Percentiles rank a stretch among this genome's conserved stretches.
phyloP scores from a whole-genome alignment of 306 rosid species.

The Lupinus albus region DNA sequence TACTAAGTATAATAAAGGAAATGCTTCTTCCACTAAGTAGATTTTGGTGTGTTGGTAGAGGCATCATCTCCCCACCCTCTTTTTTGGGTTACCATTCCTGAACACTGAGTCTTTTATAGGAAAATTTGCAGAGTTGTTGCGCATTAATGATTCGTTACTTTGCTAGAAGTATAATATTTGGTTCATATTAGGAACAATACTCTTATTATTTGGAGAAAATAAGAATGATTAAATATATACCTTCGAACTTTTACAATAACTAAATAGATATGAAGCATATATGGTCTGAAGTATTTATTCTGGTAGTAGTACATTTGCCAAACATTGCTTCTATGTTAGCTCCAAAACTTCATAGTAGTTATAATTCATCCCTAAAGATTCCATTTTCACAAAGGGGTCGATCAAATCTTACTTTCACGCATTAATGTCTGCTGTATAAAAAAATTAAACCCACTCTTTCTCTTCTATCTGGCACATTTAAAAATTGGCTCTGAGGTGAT shows the following conservation, averaged over 20 bases:
- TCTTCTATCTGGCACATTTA: background rate
- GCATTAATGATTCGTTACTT: slow-evolving; percentile 22
- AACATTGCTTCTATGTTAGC: slow-evolving; percentile 8
- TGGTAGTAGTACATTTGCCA: background rate
- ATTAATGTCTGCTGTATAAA: background rate
- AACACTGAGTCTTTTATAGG: background rate
- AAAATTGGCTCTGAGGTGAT: slow-evolving; percentile 25
- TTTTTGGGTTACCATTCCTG: background rate
- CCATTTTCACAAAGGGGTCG: background rate
- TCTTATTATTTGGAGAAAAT: slow-evolving; percentile 19
- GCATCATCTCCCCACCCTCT: background rate
- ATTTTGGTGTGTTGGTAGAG: slow-evolving; percentile 2
- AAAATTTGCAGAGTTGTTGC: background rate
- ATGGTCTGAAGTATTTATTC: slow-evolving; percentile 32
- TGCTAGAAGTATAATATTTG: slow-evolving; percentile 34
- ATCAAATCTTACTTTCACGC: slow-evolving; percentile 23
- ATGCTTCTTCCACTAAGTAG: slow-evolving; percentile 67
- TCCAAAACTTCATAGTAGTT: background rate
- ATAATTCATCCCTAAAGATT: background rate
- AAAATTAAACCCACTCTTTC: background rate
- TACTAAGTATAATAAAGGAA: slow-evolving; percentile 40
- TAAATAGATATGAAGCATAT: background rate
- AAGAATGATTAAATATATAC: slow-evolving; percentile 6
- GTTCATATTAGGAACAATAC: background rate
- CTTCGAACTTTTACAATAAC: background rate